A percentile compares a stretch with the other conserved stretches of the same genome.
phyloP scores from a whole-genome alignment of 1,284 basidiomycete species.

The Pyrrhoderma noxium region DNA sequence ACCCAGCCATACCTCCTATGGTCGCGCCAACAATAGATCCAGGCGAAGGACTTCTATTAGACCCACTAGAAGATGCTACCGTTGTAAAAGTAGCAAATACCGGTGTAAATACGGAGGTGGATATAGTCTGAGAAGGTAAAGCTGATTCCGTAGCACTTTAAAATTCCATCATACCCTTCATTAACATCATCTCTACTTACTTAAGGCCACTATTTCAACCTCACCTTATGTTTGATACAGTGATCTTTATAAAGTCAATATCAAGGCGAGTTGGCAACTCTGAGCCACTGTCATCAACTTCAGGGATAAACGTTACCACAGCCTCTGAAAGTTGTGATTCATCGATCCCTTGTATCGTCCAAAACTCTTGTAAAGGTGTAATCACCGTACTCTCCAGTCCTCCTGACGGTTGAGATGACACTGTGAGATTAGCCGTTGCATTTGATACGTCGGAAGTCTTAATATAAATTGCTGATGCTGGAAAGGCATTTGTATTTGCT shows the following conservation, averaged over 20 bases:
- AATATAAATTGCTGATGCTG: slow-evolving; percentile 41
- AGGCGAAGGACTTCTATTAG: slow-evolving; percentile 29
- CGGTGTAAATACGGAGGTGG: slow-evolving; percentile 32
- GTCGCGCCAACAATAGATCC: slow-evolving; percentile 31
- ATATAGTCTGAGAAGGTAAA: slow-evolving; percentile 36
- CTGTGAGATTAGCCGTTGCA: slow-evolving; percentile 43
- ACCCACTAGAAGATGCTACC: slow-evolving; percentile 20
- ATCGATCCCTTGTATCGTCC: slow-evolving; percentile 32
- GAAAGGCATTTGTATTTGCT: neutral
- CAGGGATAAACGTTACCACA: slow-evolving; percentile 35
- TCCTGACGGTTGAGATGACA: slow-evolving; percentile 32
- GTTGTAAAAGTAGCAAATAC: slow-evolving; percentile 21
- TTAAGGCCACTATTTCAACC: slow-evolving; percentile 15
- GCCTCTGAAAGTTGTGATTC: slow-evolving; percentile 35
- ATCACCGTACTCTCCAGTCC: slow-evolving; percentile 23
- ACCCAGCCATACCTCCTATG: slow-evolving; percentile 23
- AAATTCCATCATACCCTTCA: too few relatives aligned
- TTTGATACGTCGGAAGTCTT: slow-evolving; percentile 38
- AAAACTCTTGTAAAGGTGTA: slow-evolving; percentile 27
- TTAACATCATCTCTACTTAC: neutral
- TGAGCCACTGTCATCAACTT: slow-evolving; percentile 3
- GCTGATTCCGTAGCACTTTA: slow-evolving; percentile 32
- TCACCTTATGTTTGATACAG: slow-evolving; percentile 35
- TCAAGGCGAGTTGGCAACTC: slow-evolving; percentile 29
- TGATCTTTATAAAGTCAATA: slow-evolving; percentile 35